phyloP scores from a whole-genome alignment of 352 stramenopile genomes.

The Phytophthora cactorum region DNA sequence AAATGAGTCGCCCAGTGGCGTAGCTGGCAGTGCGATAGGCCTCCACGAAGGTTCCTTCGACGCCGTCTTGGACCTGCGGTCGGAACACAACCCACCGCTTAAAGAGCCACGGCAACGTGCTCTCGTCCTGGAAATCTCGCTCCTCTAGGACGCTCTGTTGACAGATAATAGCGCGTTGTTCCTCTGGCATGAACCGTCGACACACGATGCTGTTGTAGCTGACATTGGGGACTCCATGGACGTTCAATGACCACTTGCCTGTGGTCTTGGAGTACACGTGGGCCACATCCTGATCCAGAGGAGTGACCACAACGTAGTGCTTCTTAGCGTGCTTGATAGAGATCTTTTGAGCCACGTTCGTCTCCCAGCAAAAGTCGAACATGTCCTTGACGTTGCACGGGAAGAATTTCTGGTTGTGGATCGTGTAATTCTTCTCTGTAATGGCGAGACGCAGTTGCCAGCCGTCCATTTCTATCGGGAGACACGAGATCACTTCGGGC shows the following conservation, averaged over 20 bases:
- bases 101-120: constrained; percentile 85
- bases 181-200: constrained; percentile 55
- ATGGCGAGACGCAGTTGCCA: constrained; percentile 87
- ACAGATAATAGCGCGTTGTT: constrained; percentile 77
- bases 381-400: constrained; percentile 76
- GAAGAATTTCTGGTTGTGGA: constrained; percentile 91
- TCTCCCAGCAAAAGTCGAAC: constrained; percentile 90
- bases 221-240: constrained; percentile 84
- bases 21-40: constrained; percentile 87
- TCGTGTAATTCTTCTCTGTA: constrained; percentile 90
- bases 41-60: constrained; percentile 82
- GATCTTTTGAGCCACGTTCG: constrained; percentile 77
- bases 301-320: constrained; percentile 83
- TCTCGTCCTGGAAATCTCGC: constrained; percentile 83
- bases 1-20: constrained; percentile 81
- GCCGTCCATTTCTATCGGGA: constrained; percentile 89
- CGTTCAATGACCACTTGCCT: constrained; percentile 83
- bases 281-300: constrained; percentile 72
- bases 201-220: constrained; percentile 90
- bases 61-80: constrained; percentile 67
- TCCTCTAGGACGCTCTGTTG: constrained; percentile 87
- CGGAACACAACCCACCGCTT: constrained; percentile 91
- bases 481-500: constrained; percentile 85
- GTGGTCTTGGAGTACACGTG: constrained; percentile 88
- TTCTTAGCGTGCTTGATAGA: constrained; percentile 84